These are phyloP conservation scores for Penicillium concentricum DNA, from an alignment of 2,329 filamentous ascomycete species.

Conservation along the genomic window DNA sequence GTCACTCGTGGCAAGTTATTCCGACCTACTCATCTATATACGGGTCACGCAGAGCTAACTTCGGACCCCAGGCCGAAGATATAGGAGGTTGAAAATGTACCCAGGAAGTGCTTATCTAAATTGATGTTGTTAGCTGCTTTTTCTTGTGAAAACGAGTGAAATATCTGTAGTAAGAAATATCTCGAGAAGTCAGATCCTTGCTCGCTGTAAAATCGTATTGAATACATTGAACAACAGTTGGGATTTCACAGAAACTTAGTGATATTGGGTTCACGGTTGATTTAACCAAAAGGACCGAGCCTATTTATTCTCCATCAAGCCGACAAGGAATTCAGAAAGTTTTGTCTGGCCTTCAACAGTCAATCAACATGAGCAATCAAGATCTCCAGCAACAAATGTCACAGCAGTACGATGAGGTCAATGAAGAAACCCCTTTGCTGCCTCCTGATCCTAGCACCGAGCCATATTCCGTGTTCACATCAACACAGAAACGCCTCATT, in stretches of 20 bases:
- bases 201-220: rapidly evolving
- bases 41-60: constrained; percentile 12
- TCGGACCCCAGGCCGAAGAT: constrained; percentile 11
- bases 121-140: not conserved
- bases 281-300: not conserved
- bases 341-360: not conserved
- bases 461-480: constrained; percentile 35
- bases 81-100: not conserved
- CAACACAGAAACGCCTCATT: constrained; percentile 36
- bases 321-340: not conserved
- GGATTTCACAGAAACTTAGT: not conserved
- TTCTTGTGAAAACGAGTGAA: too few relatives aligned
- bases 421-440: constrained; percentile 22
- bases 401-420: not conserved
- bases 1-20: constrained; percentile 31
- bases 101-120: not conserved
- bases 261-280: not conserved
- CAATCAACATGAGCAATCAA: not conserved
- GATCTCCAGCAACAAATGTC: not conserved
- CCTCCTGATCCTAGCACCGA: not conserved
- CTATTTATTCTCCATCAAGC: not conserved
- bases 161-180: rapidly evolving
- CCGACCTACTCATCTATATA: constrained; percentile 31
- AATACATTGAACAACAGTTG: not conserved
- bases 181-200: too few relatives aligned